Conservation (phyloP, 768 basidiomycete genomes). For the Pulveroboletus sp. region DNA sequence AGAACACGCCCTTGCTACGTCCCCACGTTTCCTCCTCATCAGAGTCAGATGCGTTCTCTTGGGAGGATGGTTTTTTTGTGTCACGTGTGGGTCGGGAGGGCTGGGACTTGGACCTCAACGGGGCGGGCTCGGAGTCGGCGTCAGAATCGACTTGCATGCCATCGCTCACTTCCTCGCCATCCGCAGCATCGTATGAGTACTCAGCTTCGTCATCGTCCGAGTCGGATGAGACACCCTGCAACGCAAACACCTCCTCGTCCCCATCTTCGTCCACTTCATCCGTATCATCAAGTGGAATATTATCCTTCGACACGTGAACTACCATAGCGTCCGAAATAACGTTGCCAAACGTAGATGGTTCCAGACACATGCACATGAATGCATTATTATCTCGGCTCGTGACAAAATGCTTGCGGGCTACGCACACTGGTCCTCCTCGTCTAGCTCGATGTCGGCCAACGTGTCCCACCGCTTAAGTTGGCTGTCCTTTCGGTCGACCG, state of each 20-base stretch:
- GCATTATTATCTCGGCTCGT: background rate
- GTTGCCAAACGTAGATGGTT: background rate
- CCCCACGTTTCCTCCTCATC: constrained; percentile 75
- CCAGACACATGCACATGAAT: background rate
- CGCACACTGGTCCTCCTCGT: constrained; percentile 78
- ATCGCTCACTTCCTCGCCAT: constrained; percentile 14
- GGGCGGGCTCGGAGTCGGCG: background rate
- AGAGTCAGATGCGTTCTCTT: constrained; percentile 14
- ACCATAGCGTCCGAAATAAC: background rate
- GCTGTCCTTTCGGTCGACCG: constrained; percentile 46
- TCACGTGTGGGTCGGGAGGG: constrained; percentile 8
- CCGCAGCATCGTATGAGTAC: constrained; percentile 15
- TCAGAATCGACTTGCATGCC: constrained; percentile 22
- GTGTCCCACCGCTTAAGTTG: constrained; percentile 66
- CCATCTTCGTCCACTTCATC: constrained; percentile 44
- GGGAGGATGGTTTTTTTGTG: constrained; percentile 9
- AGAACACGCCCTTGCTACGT: constrained; percentile 71
- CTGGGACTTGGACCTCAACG: constrained; percentile 13
- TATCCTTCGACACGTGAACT: constrained; percentile 76
- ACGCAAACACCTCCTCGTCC: constrained; percentile 72
- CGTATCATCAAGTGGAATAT: constrained; percentile 70
- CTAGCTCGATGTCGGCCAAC: constrained; percentile 61
- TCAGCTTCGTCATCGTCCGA: constrained; percentile 37
- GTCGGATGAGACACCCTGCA: constrained; percentile 49
- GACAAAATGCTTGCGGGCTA: constrained; percentile 4